Base-by-base conservation (phyloP, 2,329 filamentous ascomycete species). In the Cordyceps cateniannulata region DNA sequence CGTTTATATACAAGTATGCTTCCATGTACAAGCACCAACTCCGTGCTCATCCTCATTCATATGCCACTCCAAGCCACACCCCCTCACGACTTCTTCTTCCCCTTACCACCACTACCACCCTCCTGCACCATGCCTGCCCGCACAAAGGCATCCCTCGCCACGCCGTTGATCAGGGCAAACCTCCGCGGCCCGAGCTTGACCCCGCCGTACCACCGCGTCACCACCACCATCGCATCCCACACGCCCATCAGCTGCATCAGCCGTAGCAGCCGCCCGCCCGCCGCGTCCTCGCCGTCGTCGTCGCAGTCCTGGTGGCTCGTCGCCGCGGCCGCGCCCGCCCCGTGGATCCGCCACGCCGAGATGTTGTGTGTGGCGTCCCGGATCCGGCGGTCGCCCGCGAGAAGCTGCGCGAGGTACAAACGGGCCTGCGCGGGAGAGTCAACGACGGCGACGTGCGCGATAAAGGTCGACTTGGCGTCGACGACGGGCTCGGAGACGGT, bases 361-460 rank as follows among this genome's bases (percentile, higher is more conserved):
- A 99, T 97, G 73, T 98, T 98, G 73, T 99, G 95, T 63, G 93
- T 92, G 5, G 95, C 95, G 51, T 82, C 79, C n/a, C 91, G 87
- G 40, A 91, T 87, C 66, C 90, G 91, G 75, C 89, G 92, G 74
- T 98, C 92, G 9, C 86, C 89, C 5, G 87, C 82, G 8, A 97
- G 80, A 1, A 99, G 81, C 71, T 96, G 87, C 48, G 85, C 79
- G 1, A 98, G 76, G 69, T 85, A 93, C 2, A 77, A 74, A 62
- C 85, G 84, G 2, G 93, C 93, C 72, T 95, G 84, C 1, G 81
- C 77, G 0, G 90, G 84, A 4, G 87, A 90, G 0, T 80, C 77
- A 1, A 96, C 91, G 2, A 75, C 75, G 0, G 89, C 89, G 40
- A 85, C 87, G 40, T 92, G 87, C 1, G 90, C 95, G 49, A 98